Percentiles rank a stretch among this genome's conserved stretches.
These are phyloP conservation scores for Irpex sp. DNA, from an alignment of 1,284 basidiomycete genomes.

Conservation along the genomic window DNA sequence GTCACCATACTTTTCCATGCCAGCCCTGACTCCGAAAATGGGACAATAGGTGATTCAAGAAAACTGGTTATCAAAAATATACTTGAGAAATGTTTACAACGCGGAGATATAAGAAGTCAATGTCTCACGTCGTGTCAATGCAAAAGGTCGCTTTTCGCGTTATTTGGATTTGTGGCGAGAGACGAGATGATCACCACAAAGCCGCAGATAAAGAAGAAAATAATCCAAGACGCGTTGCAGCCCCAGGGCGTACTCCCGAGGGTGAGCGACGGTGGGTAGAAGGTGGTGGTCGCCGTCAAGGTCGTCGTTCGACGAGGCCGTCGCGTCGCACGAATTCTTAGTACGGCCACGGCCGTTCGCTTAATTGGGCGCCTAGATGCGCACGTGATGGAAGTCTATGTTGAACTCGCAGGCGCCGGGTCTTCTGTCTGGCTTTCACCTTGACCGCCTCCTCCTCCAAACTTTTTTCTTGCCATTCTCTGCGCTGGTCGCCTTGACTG, in stretches of 20 bases:
- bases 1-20: conserved; percentile 4
- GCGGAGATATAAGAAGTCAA: background rate
- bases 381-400: background rate
- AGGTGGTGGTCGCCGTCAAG: background rate
- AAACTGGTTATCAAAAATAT: background rate
- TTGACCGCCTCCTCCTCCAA: background rate
- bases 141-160: background rate
- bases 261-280: background rate
- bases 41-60: background rate
- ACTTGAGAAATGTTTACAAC: background rate
- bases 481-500: conserved; percentile 17
- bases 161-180: background rate
- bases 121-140: background rate
- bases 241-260: background rate
- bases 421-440: background rate
- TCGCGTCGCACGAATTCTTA: background rate
- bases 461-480: conserved; percentile 1
- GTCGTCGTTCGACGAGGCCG: background rate
- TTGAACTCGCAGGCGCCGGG: background rate
- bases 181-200: background rate
- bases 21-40: background rate
- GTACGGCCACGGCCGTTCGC: background rate
- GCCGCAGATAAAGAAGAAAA: background rate
- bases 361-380: conserved; percentile 1
- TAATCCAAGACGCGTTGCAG: background rate